Base-by-base conservation (phyloP, 257 asterid species). In the Penstemon barbatus region DNA sequence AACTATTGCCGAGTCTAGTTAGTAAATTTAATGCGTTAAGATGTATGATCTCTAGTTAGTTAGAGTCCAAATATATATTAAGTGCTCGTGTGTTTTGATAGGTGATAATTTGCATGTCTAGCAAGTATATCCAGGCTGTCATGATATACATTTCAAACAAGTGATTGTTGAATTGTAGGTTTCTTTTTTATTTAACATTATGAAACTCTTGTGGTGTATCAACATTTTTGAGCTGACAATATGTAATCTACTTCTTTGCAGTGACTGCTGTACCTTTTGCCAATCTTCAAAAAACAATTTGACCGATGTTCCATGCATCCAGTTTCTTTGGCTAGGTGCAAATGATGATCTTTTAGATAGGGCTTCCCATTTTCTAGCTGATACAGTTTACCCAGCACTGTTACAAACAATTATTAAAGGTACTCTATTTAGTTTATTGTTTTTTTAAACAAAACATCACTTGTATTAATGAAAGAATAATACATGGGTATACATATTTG, bases 391-490 rank as follows among this genome's bases (percentile, higher is more conserved):
- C 82, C 95, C 99, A 4, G 92, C 81, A 74, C 75, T 94, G 72
- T 79, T 94, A 52, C 81, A 83, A 75, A 91, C 99, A 41, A 80
- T 94, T 60, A 79, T 94, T 66, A 94, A 94, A 91, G 99, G 99
- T 94, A 74, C 65, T 66, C 39, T 46, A 40, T 42, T 49, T 55
- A 49, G 15, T 49, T 49, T 49, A 11, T 49, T 49, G 2, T 49
- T 6, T 45, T 5, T 51, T 60, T 56, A 51, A 39, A 46, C 13
- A 18, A 18, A 25, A 25, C 33, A 25, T 25, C 33, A 25, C 33
- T 25, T 25, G 33, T 25, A 25, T 25, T 25, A 25, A 25, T 25
- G 33, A 25, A 1, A 25, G 33, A 25, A 25, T 49, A 10, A 49
- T 9, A 10, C 15, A 9, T 6, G 11, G n/a, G 15, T 5, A 49